A percentile compares a stretch with the other conserved stretches of the same genome.
Evolutionary conservation across 2,329 filamentous ascomycete genomes (phyloP).

Genomic region (Coniochaeta hoffmannii): DNA sequence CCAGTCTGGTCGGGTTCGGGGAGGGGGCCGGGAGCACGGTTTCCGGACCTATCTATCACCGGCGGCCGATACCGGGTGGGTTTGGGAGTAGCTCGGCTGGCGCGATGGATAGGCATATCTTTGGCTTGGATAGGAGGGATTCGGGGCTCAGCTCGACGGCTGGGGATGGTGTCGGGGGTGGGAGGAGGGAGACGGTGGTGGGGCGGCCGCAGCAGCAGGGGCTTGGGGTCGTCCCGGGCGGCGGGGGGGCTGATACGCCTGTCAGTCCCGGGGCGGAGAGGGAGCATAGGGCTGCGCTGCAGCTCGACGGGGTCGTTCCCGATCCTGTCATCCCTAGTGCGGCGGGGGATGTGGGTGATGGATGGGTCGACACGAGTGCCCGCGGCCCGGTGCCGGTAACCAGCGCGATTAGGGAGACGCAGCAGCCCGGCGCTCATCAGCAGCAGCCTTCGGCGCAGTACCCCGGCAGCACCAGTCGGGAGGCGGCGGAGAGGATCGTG

Average conservation of each 20-base stretch:
- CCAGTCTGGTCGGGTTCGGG: constrained; percentile 83
- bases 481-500: constrained; percentile 59
- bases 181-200: constrained; percentile 18
- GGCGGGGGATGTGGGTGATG: constrained; percentile 33
- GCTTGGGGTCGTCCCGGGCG: constrained; percentile 12
- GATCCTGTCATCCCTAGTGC: constrained; percentile 54
- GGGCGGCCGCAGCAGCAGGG: constrained; percentile 10
- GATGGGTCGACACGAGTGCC: constrained; percentile 58
- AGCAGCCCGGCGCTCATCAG: constrained; percentile 21
- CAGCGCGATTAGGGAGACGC: constrained; percentile 29
- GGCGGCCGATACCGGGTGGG: constrained; percentile 35
- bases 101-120: constrained; percentile 18
- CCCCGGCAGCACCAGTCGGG: constrained; percentile 23
- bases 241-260: constrained; percentile 29
- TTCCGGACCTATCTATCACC: constrained; percentile 66
- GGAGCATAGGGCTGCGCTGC: constrained; percentile 53
- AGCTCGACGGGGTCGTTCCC: constrained; percentile 58
- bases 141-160: constrained; percentile 42
- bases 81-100: constrained; percentile 22
- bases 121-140: constrained; percentile 41
- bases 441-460: constrained; percentile 16
- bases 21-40: constrained; percentile 84
- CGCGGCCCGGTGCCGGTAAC: constrained; percentile 46
- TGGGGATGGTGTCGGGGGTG: background rate
- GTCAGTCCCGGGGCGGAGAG: constrained; percentile 37